Percentiles rank a stretch among this genome's conserved stretches.
Evolutionary conservation across 2,329 filamentous ascomycete genomes (phyloP).

Genomic region (Alternaria brassicae): DNA sequence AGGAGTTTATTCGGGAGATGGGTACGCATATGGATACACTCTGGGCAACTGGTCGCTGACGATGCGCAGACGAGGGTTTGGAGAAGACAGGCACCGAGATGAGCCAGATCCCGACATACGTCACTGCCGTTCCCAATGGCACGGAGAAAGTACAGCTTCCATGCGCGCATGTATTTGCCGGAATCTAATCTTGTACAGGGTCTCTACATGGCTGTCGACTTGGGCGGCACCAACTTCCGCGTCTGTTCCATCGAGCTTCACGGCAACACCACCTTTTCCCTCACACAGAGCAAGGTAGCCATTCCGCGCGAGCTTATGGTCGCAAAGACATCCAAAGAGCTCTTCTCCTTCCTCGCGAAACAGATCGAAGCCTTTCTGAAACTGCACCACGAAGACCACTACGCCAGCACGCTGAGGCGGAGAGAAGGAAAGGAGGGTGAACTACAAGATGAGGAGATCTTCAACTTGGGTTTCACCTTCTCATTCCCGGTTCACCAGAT

Average conservation of each 20-base stretch:
- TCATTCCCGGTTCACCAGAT: slow-evolving; percentile 95
- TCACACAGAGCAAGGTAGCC: slow-evolving; percentile 90
- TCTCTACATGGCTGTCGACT: slow-evolving; percentile 92
- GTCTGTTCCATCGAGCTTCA: slow-evolving; percentile 95
- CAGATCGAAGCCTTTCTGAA: slow-evolving; percentile 90
- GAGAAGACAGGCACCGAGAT: slow-evolving; percentile 78
- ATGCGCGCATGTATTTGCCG: neutral
- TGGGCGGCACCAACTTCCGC: slow-evolving; percentile 98
- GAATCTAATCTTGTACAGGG: slow-evolving; percentile 63
- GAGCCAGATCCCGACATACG: slow-evolving; percentile 97
- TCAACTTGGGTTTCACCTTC: slow-evolving; percentile 98
- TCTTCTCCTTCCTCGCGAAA: slow-evolving; percentile 91
- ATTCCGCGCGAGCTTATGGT: slow-evolving; percentile 92
- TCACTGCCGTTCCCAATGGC: slow-evolving; percentile 93
- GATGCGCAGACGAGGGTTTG: slow-evolving; percentile 75
- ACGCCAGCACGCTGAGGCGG: slow-evolving; percentile 71
- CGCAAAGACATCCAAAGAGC: slow-evolving; percentile 81
- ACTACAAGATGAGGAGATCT: slow-evolving; percentile 73
- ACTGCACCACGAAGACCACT: slow-evolving; percentile 87
- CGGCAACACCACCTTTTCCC: slow-evolving; percentile 92
- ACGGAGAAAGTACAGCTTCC: slow-evolving; percentile 94
- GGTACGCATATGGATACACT: slow-evolving; percentile 52
- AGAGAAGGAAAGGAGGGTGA: slow-evolving; percentile 67
- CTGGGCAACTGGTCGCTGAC: slow-evolving; percentile 21
- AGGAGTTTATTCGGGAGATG: slow-evolving; percentile 88